These are phyloP conservation scores for Terfezia claveryi DNA, from an alignment of 495 filamentous ascomycete species.

Conservation along the genomic window DNA sequence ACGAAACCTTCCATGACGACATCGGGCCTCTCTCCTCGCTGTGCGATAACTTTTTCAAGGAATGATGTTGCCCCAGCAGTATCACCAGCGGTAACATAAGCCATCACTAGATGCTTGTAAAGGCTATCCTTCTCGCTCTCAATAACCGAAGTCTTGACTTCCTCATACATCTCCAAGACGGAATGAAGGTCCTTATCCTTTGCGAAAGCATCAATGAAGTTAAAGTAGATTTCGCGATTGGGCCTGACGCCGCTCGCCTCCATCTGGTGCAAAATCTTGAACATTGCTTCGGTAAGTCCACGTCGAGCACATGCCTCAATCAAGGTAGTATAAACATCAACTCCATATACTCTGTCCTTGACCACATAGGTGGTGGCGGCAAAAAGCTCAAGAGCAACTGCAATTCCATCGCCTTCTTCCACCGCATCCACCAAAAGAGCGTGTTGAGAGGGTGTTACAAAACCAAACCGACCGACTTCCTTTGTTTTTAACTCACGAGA, in stretches of 20 bases:
- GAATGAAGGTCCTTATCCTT: slow-evolving; percentile 55
- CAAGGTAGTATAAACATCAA: slow-evolving; percentile 58
- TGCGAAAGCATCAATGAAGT: slow-evolving; percentile 85
- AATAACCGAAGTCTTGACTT: slow-evolving; percentile 46
- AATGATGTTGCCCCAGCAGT: slow-evolving; percentile 60
- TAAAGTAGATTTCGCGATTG: slow-evolving; percentile 57
- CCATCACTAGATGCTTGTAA: slow-evolving; percentile 70
- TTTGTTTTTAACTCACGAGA: background rate
- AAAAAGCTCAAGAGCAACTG: slow-evolving; percentile 66
- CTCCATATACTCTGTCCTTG: slow-evolving; percentile 32
- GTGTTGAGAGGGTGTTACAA: slow-evolving; percentile 62
- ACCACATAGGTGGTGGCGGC: slow-evolving; percentile 39
- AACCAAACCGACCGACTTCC: background rate
- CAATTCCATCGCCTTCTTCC: slow-evolving; percentile 64
- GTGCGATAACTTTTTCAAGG: slow-evolving; percentile 47
- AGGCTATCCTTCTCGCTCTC: slow-evolving; percentile 60
- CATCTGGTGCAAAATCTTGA: slow-evolving; percentile 74
- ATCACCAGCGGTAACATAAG: slow-evolving; percentile 62
- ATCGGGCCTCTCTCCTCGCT: slow-evolving; percentile 38
- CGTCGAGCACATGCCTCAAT: slow-evolving; percentile 67
- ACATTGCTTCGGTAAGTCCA: slow-evolving; percentile 64
- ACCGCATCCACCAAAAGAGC: slow-evolving; percentile 37
- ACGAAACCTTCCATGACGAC: slow-evolving; percentile 57
- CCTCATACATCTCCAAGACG: slow-evolving; percentile 72
- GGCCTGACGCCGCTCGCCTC: slow-evolving; percentile 50